These are phyloP conservation scores for Leccinum olivaceopallidum DNA, from an alignment of 768 basidiomycete genomes.

Conservation along the genomic window DNA sequence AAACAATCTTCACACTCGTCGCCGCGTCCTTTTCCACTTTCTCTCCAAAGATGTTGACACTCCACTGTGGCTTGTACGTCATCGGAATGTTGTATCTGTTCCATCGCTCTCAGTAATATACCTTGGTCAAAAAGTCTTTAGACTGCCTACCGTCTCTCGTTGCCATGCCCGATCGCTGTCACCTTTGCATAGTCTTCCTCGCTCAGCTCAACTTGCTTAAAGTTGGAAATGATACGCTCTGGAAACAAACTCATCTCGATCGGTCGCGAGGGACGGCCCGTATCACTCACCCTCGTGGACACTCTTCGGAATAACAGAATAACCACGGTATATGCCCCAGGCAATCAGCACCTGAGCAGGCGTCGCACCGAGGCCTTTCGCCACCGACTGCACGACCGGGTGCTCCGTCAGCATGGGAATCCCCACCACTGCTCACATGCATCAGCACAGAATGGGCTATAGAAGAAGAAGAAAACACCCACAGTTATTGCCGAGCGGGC, in stretches of 20 bases:
- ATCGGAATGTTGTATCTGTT: constrained; percentile 58
- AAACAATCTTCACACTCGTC: constrained; percentile 35
- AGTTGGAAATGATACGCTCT: constrained; percentile 74
- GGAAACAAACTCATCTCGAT: background rate
- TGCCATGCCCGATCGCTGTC: constrained; percentile 40
- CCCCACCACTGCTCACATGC: constrained; percentile 46
- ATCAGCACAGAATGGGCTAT: background rate
- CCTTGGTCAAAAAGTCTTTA: background rate
- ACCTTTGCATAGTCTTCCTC: constrained; percentile 63
- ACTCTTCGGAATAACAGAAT: constrained; percentile 84
- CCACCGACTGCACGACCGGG: constrained; percentile 59
- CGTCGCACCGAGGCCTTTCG: constrained; percentile 59
- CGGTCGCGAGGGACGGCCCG: background rate
- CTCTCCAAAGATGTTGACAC: constrained; percentile 72
- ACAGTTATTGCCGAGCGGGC: constrained; percentile 83
- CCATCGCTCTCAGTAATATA: background rate
- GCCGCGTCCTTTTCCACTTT: constrained; percentile 47
- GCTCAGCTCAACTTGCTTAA: constrained; percentile 68
- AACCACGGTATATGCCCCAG: constrained; percentile 75
- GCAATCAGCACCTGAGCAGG: constrained; percentile 83
- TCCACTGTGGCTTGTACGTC: constrained; percentile 62
- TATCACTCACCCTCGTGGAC: constrained; percentile 53
- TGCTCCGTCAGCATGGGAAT: constrained; percentile 71
- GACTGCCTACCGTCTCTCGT: constrained; percentile 34
- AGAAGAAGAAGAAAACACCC: constrained; percentile 20